Evolutionary conservation across 2,329 filamentous ascomycete genomes (phyloP), one percentile per base, ranked within the genome.

Genomic region (Pseudogymnoascus sp.): DNA sequence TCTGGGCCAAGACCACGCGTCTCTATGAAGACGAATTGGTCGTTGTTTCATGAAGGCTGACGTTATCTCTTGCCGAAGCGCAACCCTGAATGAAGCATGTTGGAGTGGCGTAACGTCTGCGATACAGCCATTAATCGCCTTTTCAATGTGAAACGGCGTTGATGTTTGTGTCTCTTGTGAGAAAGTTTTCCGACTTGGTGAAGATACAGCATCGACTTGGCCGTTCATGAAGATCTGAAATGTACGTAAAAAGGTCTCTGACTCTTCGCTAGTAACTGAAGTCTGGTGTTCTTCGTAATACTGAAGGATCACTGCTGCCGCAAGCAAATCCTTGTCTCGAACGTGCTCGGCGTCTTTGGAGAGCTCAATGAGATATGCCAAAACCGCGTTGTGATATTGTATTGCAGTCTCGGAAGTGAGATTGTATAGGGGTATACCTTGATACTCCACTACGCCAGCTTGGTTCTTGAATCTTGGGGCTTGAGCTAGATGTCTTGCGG

Each of bases 401-500:
- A 46, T 46, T 46, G 41, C 41, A 24, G 41, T 46, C 19, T 46
- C 41, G 19, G 41, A 24, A 14, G 41, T 46, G 11, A 46, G 41
- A 24, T 46, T 46, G 19, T 46, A 46, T 46, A 46, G 41, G 24
- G 41, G 41, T 46, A 46, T 46, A 46, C 41, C 41, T 3, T 46
- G 41, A 46, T 46, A 46, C 41, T 46, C 41, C 5, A 46, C 41
- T 24, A 46, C 22, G 14, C 41, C 41, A 46, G 11, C 41, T 46
- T 24, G 19, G 19, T 46, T 46, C 41, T 46, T 77, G 40, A 82
- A 46, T 46, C 41, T 46, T 46, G 41, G 41, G 41, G 19, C 41
- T 46, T 46, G 76, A 59, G 78, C 81, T 40, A 84, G 72, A 68
- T 84, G 82, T 31, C 81, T 76, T 2, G 81, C 80, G 0, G 82